A percentile compares a stretch with the other conserved stretches of the same genome.
These are phyloP conservation scores for Colletotrichum sp. DNA, from an alignment of 2,329 filamentous ascomycete species.

Conservation along the genomic window DNA sequence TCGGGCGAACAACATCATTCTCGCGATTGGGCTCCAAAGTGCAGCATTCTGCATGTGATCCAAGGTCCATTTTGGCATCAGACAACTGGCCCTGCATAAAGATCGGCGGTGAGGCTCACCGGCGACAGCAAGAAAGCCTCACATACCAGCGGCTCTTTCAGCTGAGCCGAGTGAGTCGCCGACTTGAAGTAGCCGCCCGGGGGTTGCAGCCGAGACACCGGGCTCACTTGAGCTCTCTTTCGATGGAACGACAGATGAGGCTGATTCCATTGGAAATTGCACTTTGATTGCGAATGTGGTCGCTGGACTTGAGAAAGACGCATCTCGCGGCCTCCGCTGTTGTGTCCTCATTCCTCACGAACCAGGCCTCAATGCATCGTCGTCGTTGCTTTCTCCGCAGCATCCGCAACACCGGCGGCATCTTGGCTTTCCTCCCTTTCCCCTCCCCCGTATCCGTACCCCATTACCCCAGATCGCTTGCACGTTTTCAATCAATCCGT, in stretches of 20 bases:
- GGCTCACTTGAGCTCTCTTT: not conserved
- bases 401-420: not conserved
- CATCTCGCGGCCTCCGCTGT: not conserved
- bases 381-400: not conserved
- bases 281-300: rapidly evolving
- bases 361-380: not conserved
- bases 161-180: not conserved
- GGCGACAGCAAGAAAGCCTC: not conserved
- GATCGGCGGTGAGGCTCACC: not conserved
- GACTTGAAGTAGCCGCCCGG: not conserved
- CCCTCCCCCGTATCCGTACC: not conserved
- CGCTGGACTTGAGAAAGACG: not conserved
- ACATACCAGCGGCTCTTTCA: not conserved
- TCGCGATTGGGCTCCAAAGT: not conserved
- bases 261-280: not conserved
- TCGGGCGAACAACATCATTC: not conserved
- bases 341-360: not conserved
- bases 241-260: not conserved
- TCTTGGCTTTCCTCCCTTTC: too few species aligned
- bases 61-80: not conserved
- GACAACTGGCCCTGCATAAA: not conserved
- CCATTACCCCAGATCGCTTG: slow-evolving; percentile 6
- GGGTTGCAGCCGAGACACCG: not conserved
- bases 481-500: not conserved
- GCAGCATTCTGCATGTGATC: not conserved